Percentiles rank a stretch among this genome's conserved stretches.
These are phyloP conservation scores for Termitomyces sp. DNA, from an alignment of 768 basidiomycete genomes.

Conservation along the genomic window DNA sequence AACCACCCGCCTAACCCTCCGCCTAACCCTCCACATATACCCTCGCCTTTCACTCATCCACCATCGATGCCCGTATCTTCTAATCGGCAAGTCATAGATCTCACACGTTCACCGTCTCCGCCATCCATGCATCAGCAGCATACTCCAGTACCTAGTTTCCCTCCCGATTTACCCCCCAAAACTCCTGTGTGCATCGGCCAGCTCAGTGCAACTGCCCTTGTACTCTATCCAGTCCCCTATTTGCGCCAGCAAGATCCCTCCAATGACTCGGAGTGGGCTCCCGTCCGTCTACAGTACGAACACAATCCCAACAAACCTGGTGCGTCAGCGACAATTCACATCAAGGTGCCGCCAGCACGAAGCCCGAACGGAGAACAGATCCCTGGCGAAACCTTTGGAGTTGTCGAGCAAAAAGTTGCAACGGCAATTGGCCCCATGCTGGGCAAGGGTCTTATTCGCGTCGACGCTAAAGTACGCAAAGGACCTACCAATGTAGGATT, in stretches of 20 bases:
- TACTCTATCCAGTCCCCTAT: constrained; percentile 79
- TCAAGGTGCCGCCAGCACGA: constrained; percentile 59
- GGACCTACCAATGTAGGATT: constrained; percentile 52
- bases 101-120: constrained; percentile 63
- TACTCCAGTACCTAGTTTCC: constrained; percentile 29
- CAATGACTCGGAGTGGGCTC: constrained; percentile 59
- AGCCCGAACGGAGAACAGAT: constrained; percentile 49
- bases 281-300: constrained; percentile 71
- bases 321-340: constrained; percentile 72
- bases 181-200: constrained; percentile 89
- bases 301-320: constrained; percentile 52
- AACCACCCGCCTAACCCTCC: constrained; percentile 17
- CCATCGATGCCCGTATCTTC: constrained; percentile 19
- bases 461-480: constrained; percentile 74
- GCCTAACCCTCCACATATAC: constrained; percentile 17
- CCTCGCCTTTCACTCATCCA: constrained; percentile 18
- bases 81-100: constrained; percentile 66
- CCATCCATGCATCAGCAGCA: constrained; percentile 28
- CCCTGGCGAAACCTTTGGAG: constrained; percentile 69
- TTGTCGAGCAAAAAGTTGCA: constrained; percentile 85
- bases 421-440: constrained; percentile 79
- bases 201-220: constrained; percentile 75
- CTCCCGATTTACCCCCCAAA: constrained; percentile 66
- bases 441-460: constrained; percentile 75
- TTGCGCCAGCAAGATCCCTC: constrained; percentile 43